Percentiles rank a stretch among this genome's conserved stretches.
These are phyloP conservation scores for Cicer yamashitae DNA, from an alignment of 306 rosid genomes.

Conservation along the genomic window DNA sequence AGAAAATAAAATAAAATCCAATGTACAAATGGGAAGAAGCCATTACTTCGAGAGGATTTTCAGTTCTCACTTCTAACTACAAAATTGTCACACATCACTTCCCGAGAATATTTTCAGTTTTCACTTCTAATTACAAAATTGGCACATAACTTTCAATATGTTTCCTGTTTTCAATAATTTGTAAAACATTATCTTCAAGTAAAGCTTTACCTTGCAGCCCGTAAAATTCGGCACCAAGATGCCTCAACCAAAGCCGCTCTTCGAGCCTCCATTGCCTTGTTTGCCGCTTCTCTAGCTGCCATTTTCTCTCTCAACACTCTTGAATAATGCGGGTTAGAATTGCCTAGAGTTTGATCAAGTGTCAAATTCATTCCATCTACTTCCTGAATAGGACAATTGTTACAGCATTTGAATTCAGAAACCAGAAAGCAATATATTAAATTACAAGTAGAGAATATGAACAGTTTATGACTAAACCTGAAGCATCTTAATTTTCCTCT, in stretches of 20 bases:
- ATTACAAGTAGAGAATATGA: slow-evolving; percentile 8
- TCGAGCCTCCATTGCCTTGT: slow-evolving; percentile 81
- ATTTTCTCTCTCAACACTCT: slow-evolving; percentile 84
- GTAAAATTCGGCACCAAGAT: slow-evolving; percentile 92
- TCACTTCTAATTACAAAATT: background rate
- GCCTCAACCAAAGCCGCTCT: slow-evolving; percentile 93
- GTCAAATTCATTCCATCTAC: slow-evolving; percentile 83
- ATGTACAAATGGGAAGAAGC: slow-evolving; percentile 19
- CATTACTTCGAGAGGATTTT: background rate
- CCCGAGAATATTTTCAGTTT: background rate
- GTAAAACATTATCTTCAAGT: background rate
- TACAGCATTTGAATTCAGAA: slow-evolving; percentile 26
- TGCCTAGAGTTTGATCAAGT: slow-evolving; percentile 92
- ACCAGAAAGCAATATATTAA: background rate
- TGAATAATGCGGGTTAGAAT: slow-evolving; percentile 90
- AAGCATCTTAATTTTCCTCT: slow-evolving; percentile 87
- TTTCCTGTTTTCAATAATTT: background rate
- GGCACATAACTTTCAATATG: background rate
- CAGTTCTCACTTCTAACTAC: background rate
- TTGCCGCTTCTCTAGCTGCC: slow-evolving; percentile 90
- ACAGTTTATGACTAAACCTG: slow-evolving; percentile 61
- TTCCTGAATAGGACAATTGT: slow-evolving; percentile 56
- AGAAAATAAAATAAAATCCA: background rate
- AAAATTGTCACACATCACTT: background rate
- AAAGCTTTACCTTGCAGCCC: slow-evolving; percentile 75